Evolutionary conservation across 441 rosid genomes (phyloP), one percentile per base, ranked within the genome.

Genomic region (Heliophila coronopifolia): DNA sequence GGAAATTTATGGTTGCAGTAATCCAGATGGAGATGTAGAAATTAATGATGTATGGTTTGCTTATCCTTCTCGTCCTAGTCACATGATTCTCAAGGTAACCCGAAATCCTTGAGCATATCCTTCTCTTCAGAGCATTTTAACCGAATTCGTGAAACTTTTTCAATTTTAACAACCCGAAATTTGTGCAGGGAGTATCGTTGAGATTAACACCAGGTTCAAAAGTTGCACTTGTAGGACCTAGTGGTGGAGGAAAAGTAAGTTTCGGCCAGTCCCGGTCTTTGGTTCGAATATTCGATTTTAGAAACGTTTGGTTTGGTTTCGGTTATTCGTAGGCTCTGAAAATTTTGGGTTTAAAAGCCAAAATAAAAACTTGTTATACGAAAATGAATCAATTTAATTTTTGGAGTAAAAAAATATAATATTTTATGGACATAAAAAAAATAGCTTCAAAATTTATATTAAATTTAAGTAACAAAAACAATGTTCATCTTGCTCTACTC

Each of bases 151-250:
- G 5, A 10, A 38, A 6, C 14, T 49, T 19, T 5, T 45, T 10
- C 20, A 13, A 12, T 9, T 4, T 7, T 24, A 47, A 34, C 22
- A 2, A 23, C 14, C 2, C 0, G 1, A 23, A 23, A 23, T 0
- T 6, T 10, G 51, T 63, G 37, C 81, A 87, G 98, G 96, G 98
- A 22, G 83, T 85, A 77, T 70, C 94, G 33, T 65, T 87, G 55
- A 87, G 84, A 67, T 61, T 92, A 53, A 71, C 68, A 33, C 86
- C 95, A 23, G 89, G 87, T 47, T 79, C 95, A 27, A 87, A 87
- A 75, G 85, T 84, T 55, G 98, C 98, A 31, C 91, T 84, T 47
- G 98, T 91, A 22, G 98, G 98, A 65, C 98, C 95, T 18, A 91
- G 95, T 50, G 98, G 98, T 58, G 98, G 98, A 25, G 98, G 96